Base-by-base conservation (phyloP, 768 basidiomycete species). In the Tylopilus felleus region DNA sequence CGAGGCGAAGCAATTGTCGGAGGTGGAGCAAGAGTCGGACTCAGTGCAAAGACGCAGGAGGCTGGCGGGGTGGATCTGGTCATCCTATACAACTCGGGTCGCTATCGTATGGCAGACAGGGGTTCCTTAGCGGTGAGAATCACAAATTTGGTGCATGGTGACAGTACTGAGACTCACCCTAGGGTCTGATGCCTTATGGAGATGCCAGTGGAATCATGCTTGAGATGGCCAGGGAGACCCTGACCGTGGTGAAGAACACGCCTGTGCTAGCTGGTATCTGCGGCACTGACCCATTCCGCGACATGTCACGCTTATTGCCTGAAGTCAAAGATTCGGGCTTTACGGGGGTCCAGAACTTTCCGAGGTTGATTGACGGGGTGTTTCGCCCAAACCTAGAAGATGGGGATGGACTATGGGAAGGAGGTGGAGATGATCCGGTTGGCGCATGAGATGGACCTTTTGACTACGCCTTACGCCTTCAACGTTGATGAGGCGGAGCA, bases 81-180 rank as follows among this genome's bases (percentile, higher is more conserved):
- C 33, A 66, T 68, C 65, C 46, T 70, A 25, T 71, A 69, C 45
- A 71, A 61, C 29, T 69, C 67, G 22, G 67, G 69, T 8, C 65
- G 67, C 19, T 62, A 68, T 47, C 61, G 62, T n/a, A 64, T 64
- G 69, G 61, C 66, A 16, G 69, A 59, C n/a, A 60, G 68, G 38
- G 64, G 68, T n/a, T 67, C 63, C 22, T 48, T 67, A 35, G 66
- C 68, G 29, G 66, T 63, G 52, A 51, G 68, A 42, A 23, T 13
- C 44, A n/a, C 35, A 41, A 28, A 12, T 40, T 27, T 29, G 35
- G n/a, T 49, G 22, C 46, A 31, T 9, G 16, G 27, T 8, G 21
- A 16, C 28, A 17, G 16, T 40, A 21, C 49, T 46, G 29, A 49
- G 41, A 49, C 22, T 31, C 23, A 4, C 8, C 9, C 16, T 35